Percentiles rank a stretch among this genome's conserved stretches.
These are phyloP conservation scores for Dionaea muscipula DNA, from an alignment of 179 eudicot genomes.

Conservation along the genomic window DNA sequence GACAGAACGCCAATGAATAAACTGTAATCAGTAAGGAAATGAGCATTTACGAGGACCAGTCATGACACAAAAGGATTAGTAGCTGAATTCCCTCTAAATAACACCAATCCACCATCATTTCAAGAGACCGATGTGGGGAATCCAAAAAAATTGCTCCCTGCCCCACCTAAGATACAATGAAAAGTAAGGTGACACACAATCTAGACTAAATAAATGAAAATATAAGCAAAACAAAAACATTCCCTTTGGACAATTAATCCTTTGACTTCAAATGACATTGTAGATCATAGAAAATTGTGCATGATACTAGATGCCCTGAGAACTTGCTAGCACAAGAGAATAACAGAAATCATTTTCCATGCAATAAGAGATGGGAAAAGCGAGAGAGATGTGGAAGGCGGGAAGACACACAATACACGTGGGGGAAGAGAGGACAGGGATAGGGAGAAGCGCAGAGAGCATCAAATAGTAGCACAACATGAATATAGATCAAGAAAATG, in stretches of 20 bases:
- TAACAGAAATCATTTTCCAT: too few species aligned
- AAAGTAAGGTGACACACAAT: neutral
- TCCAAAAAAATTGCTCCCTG: neutral
- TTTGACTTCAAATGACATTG: neutral
- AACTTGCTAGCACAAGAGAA: too few species aligned
- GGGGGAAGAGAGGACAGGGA: too few species aligned
- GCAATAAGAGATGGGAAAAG: too few species aligned
- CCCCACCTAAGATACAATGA: too few species aligned
- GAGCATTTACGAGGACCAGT: neutral
- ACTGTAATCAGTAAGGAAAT: too few species aligned
- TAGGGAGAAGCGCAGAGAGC: too few species aligned
- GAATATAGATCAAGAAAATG: neutral
- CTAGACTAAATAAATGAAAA: neutral
- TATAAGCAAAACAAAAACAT: neutral
- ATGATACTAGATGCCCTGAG: neutral
- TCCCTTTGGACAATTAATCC: neutral
- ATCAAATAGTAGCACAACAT: too few species aligned
- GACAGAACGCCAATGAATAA: too few species aligned
- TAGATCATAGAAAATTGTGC: neutral
- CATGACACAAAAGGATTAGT: neutral
- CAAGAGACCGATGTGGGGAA: neutral
- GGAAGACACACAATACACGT: too few species aligned
- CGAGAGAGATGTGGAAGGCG: too few species aligned
- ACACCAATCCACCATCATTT: neutral
- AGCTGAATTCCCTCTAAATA: neutral